These are phyloP conservation scores for Cyberlindnera suaveolens DNA, from an alignment of 805 yeast species.

Conservation along the genomic window DNA sequence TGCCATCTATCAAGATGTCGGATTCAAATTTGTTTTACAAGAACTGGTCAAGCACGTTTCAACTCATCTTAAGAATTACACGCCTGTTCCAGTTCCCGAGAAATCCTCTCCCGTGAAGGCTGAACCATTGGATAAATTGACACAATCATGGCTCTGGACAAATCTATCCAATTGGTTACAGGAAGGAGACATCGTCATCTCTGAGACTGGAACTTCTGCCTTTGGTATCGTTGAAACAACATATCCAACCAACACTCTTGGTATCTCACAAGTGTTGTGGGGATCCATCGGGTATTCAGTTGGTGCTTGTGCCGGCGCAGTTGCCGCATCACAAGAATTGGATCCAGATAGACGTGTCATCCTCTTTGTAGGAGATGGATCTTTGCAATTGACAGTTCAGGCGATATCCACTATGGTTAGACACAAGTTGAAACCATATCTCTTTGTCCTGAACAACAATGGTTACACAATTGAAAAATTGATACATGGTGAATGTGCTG, in stretches of 20 bases:
- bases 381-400: slow-evolving; percentile 65
- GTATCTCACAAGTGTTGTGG: slow-evolving; percentile 69
- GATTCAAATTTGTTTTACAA: slow-evolving; percentile 52
- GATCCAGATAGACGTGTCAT: slow-evolving; percentile 49
- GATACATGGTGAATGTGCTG: slow-evolving; percentile 58
- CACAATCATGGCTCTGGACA: slow-evolving; percentile 65
- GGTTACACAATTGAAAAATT: slow-evolving; percentile 71
- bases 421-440: slow-evolving; percentile 57
- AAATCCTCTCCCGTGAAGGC: slow-evolving; percentile 33
- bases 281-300: slow-evolving; percentile 67
- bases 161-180: slow-evolving; percentile 51
- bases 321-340: slow-evolving; percentile 34
- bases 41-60: slow-evolving; percentile 33
- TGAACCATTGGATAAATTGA: slow-evolving; percentile 36
- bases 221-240: slow-evolving; percentile 60
- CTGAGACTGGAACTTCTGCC: slow-evolving; percentile 70
- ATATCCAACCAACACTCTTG: slow-evolving; percentile 53
- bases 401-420: slow-evolving; percentile 62
- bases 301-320: slow-evolving; percentile 61
- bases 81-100: slow-evolving; percentile 48
- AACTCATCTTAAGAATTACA: slow-evolving; percentile 34
- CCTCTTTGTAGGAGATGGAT: slow-evolving; percentile 68
- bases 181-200: slow-evolving; percentile 57
- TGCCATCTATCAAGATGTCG: slow-evolving; percentile 63
- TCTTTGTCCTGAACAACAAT: slow-evolving; percentile 25